Evolutionary conservation across 108 stramenopile genomes (phyloP).

Genomic region (Skeletonema costatum): DNA sequence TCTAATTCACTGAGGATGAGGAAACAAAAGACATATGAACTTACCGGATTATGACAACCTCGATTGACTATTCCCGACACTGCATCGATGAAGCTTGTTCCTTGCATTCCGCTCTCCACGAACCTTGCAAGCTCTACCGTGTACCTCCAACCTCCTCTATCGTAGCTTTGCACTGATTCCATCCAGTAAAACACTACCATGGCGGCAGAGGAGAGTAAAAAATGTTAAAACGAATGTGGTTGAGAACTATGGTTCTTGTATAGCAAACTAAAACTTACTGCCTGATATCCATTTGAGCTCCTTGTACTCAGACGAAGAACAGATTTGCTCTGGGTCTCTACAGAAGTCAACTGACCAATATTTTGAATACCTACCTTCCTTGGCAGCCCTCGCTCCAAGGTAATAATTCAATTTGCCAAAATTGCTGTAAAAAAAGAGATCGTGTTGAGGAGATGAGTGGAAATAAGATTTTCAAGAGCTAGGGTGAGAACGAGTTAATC

Average conservation of each 20-base stretch:
- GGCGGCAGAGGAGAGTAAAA: too few species aligned
- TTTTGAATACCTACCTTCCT: constrained; percentile 10
- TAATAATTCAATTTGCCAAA: constrained; percentile 45
- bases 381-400: constrained; percentile 23
- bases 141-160: constrained; percentile 43
- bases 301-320: constrained; percentile 13
- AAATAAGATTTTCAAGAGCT: too few species aligned
- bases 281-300: constrained; percentile 56
- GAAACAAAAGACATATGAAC: too few species aligned
- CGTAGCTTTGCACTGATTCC: constrained; percentile 41
- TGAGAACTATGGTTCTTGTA: too few species aligned
- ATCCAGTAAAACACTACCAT: constrained; percentile 48
- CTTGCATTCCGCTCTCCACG: constrained; percentile 34
- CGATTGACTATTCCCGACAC: constrained; percentile 35
- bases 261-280: too few species aligned
- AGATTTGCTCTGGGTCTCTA: constrained; percentile 22
- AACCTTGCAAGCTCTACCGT: constrained; percentile 26
- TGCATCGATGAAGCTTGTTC: constrained; percentile 21
- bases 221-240: too few species aligned
- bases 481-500: too few species aligned
- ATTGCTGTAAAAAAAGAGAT: background rate
- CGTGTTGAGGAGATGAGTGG: too few species aligned
- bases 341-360: constrained; percentile 32
- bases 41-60: constrained; percentile 28
- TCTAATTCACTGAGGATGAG: too few species aligned